phyloP scores from a whole-genome alignment of 768 basidiomycete species.

The Brasilioporus rufonigricans region DNA sequence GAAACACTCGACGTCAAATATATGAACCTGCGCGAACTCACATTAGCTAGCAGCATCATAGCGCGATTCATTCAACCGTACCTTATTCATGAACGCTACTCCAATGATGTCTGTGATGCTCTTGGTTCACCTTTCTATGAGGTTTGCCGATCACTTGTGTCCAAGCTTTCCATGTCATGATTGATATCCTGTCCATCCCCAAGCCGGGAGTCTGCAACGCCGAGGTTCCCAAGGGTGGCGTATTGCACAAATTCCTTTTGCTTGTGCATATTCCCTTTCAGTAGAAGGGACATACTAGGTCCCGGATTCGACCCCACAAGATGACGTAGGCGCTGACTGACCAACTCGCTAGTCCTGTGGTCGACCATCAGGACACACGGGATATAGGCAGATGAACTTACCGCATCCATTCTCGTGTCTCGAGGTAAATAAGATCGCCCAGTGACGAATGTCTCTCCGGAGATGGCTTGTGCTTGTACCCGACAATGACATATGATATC shows the following conservation, averaged over 20 bases:
- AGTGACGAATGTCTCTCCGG: slow-evolving; percentile 92
- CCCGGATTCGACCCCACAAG: too few relatives aligned
- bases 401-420: too few relatives aligned
- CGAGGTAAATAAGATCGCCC: slow-evolving; percentile 97
- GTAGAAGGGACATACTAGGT: slow-evolving; percentile 95
- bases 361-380: too few relatives aligned
- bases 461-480: slow-evolving; percentile 95
- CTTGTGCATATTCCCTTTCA: slow-evolving; percentile 96
- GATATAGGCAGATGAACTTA: too few relatives aligned
- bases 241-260: slow-evolving; percentile 94
- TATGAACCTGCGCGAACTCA: too few relatives aligned
- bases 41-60: too few relatives aligned
- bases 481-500: slow-evolving; percentile 94
- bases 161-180: slow-evolving; percentile 93
- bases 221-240: slow-evolving; percentile 87
- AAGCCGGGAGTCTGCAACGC: slow-evolving; percentile 71
- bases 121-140: slow-evolving; percentile 92
- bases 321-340: too few relatives aligned
- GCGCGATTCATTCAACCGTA: slow-evolving; percentile 33
- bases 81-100: slow-evolving; percentile 98
- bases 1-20: too few relatives aligned
- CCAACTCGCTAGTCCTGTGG: too few relatives aligned
- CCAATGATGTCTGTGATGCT: slow-evolving; percentile 96
- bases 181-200: slow-evolving; percentile 98
- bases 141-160: slow-evolving; percentile 98